Conservation (phyloP, 345 rosid species). For the Camelina laxa region DNA sequence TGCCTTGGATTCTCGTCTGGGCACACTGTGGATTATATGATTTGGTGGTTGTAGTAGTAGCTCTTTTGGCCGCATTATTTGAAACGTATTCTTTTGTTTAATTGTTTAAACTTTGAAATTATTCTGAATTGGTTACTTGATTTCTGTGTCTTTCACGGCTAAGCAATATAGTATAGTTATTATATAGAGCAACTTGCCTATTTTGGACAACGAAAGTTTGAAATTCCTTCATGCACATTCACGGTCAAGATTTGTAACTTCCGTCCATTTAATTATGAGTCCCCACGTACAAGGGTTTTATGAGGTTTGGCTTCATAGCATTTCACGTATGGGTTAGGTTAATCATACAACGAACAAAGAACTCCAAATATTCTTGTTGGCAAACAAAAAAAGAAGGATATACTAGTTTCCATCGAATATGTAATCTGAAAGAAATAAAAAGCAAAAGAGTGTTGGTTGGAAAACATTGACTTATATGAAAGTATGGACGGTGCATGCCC, state of each 20-base stretch:
- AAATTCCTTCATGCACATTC: neutral
- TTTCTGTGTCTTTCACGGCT: neutral
- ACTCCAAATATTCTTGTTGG: too few relatives aligned
- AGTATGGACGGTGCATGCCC: too few relatives aligned
- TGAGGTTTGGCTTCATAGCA: too few relatives aligned
- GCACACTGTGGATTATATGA: neutral
- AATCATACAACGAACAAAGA: too few relatives aligned
- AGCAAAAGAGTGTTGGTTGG: too few relatives aligned
- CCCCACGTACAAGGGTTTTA: too few relatives aligned
- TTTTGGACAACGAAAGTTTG: constrained; percentile 4
- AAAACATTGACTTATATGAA: too few relatives aligned
- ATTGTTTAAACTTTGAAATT: neutral
- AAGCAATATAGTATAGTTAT: neutral
- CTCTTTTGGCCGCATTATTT: neutral
- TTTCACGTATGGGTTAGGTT: too few relatives aligned
- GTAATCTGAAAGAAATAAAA: too few relatives aligned
- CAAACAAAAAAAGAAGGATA: too few relatives aligned
- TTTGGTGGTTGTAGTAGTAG: neutral
- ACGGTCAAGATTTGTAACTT: neutral
- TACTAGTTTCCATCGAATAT: too few relatives aligned
- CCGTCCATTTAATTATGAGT: too few relatives aligned
- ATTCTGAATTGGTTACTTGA: neutral
- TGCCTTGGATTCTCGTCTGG: neutral
- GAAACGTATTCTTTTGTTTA: neutral
- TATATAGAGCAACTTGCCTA: neutral